Evolutionary conservation across 2,329 filamentous ascomycete species (phyloP), one percentile per base, ranked within the genome.

Genomic region (Colletotrichum limetticola): DNA sequence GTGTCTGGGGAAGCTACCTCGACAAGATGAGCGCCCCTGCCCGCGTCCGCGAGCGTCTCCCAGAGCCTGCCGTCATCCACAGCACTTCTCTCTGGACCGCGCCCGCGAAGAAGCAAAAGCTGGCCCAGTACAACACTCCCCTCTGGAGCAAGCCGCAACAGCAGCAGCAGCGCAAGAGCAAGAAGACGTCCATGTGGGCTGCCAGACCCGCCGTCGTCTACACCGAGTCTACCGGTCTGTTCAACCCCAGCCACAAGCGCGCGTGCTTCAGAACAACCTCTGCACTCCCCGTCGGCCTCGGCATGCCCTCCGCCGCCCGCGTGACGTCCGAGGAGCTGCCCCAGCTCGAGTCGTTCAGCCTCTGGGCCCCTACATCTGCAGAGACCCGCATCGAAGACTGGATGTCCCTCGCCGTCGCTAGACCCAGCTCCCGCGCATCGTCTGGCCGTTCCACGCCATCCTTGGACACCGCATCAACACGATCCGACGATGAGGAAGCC

Each of bases 81-180:
- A 85, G 83, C 75, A 78, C 76, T 19, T 71, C 79, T 5, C 75
- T 86, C 53, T 86, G 85, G 85, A 69, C 42, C 26, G 35, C 53
- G 1, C 26, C 62, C 11, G 26, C 52, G 22, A 65, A 57, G 24
- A 65, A 56, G 46, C 24, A 63, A 32, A 26, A 30, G 14, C n/a
- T 19, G 4, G 19, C 16, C 60, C 64, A 46, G 5, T 46, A 61
- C 6, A 32, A 28, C 24, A 37, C 57, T 32, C 28, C 26, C 6
- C 61, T 78, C 26, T 77, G 77, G 74, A 66, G 68, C 57, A 55
- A 32, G 24, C 56, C 66, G 12, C 42, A 46, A 22, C 24, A 35
- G 32, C 30, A 62, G 28, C 35, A 35, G 32, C 32, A 62, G 28
- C 35, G 24, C 16, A 19, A 16, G 22, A 19, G 14, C 1, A 49